Conservation (phyloP, 768 basidiomycete genomes). For the Lactarius pseudohatsudake region DNA sequence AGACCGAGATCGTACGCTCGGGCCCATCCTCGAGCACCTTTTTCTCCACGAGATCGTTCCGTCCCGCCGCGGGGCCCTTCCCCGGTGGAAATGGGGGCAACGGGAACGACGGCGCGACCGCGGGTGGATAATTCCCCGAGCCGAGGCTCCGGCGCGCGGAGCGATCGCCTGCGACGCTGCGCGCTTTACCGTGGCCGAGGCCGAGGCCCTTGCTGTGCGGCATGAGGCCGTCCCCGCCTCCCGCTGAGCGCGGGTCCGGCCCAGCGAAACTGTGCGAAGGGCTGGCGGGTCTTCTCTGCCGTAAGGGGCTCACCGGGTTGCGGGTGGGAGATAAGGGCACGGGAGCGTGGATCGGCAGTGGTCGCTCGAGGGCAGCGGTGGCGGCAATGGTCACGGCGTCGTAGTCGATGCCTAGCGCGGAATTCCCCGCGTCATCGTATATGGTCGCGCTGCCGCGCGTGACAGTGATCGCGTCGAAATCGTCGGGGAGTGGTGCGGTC, state of each 20-base stretch:
- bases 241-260: slow-evolving; percentile 4
- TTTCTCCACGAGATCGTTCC: slow-evolving; percentile 36
- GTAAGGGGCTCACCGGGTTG: slow-evolving; percentile 4
- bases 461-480: slow-evolving; percentile 41
- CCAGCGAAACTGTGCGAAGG: slow-evolving; percentile 25
- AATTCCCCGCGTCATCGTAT: slow-evolving; percentile 22
- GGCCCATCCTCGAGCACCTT: slow-evolving; percentile 38
- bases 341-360: slow-evolving; percentile 7
- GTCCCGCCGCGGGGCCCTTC: slow-evolving; percentile 29
- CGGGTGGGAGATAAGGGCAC: slow-evolving; percentile 5
- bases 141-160: slow-evolving; percentile 13
- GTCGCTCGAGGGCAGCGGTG: neutral
- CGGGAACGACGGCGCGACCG: neutral
- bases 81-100: neutral
- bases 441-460: slow-evolving; percentile 27
- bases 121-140: slow-evolving; percentile 5
- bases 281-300: slow-evolving; percentile 19
- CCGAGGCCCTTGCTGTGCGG: neutral
- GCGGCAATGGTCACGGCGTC: slow-evolving; percentile 25
- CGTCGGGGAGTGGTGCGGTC: slow-evolving; percentile 42
- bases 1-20: slow-evolving; percentile 38
- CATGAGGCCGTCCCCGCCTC: slow-evolving; percentile 3
- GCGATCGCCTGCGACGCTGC: slow-evolving; percentile 25
- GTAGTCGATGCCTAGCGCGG: slow-evolving; percentile 28
- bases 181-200: slow-evolving; percentile 20